A percentile compares a stretch with the other conserved stretches of the same genome.
These are phyloP conservation scores for Pharus latifolius DNA, from an alignment of 176 grass and related monocot genomes.

Conservation along the genomic window DNA sequence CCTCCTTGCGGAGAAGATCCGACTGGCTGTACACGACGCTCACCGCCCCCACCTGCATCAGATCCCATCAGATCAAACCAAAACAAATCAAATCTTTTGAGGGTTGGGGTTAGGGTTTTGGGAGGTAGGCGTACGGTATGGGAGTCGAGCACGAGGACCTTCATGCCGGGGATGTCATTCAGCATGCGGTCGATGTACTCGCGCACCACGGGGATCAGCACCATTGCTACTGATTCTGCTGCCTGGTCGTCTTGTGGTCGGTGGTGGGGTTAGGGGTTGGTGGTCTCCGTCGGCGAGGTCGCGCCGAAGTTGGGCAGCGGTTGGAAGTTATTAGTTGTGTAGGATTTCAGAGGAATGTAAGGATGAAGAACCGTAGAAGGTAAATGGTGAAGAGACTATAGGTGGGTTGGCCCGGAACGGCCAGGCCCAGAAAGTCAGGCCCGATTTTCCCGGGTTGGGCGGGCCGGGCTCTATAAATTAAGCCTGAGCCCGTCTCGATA, in stretches of 20 bases:
- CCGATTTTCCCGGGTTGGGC: too few relatives aligned
- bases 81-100: not conserved
- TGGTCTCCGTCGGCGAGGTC: constrained; percentile 3
- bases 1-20: constrained; percentile 87
- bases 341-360: not conserved
- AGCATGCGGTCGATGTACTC: constrained; percentile 97
- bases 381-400: too few relatives aligned
- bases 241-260: not conserved
- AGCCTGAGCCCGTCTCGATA: too few relatives aligned
- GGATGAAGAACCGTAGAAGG: too few relatives aligned
- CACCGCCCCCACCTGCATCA: constrained; percentile 71
- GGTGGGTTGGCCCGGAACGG: too few relatives aligned
- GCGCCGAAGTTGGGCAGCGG: not conserved
- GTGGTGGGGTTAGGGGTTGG: not conserved
- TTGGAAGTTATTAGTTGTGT: too few relatives aligned
- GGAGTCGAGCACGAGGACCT: constrained; percentile 86
- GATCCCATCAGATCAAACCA: not conserved
- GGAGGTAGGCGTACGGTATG: constrained; percentile 35
- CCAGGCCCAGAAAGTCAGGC: too few relatives aligned
- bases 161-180: constrained; percentile 92
- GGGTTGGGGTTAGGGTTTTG: not conserved
- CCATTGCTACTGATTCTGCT: constrained; percentile 21
- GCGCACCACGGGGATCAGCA: constrained; percentile 57
- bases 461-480: too few relatives aligned
- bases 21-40: constrained; percentile 97